These are phyloP conservation scores for Aegilops sharonensis DNA, from an alignment of 176 grass and related monocot genomes.

Conservation along the genomic window DNA sequence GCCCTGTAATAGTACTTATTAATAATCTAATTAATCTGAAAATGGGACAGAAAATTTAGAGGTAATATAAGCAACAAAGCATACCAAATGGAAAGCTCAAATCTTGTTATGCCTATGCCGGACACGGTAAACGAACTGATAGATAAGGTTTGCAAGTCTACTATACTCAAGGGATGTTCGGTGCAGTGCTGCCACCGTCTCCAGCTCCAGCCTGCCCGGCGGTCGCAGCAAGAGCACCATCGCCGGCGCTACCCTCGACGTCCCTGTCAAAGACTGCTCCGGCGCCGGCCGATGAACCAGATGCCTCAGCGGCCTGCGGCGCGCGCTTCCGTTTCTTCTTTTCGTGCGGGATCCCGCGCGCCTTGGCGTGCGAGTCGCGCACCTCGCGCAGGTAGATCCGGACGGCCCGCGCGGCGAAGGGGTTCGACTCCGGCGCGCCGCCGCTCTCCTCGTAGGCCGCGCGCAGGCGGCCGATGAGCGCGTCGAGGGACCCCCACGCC, in stretches of 20 bases:
- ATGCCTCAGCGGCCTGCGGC: conserved; percentile 5
- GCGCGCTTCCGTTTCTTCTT: conserved; percentile 97
- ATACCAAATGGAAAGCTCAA: conserved; percentile 28
- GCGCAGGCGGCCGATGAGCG: conserved; percentile 91
- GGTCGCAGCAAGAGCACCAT: background rate
- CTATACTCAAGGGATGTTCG: conserved; percentile 42
- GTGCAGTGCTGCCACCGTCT: conserved; percentile 24
- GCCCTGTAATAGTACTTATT: conserved; percentile 10
- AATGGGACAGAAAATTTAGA: background rate
- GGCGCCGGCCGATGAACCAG: background rate
- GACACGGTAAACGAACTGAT: conserved; percentile 13
- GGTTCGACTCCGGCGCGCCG: conserved; percentile 82
- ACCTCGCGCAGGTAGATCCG: conserved; percentile 99
- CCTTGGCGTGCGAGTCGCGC: conserved; percentile 89
- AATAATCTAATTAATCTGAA: conserved; percentile 2
- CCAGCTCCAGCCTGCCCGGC: background rate
- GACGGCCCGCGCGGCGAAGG: conserved; percentile 85
- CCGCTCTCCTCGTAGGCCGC: conserved; percentile 98
- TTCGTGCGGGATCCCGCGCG: conserved; percentile 91
- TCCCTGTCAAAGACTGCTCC: background rate
- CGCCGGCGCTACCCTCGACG: background rate
- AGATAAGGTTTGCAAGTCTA: conserved; percentile 41
- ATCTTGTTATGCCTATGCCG: conserved; percentile 29
- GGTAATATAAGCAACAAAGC: conserved; percentile 2
- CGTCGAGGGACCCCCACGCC: conserved; percentile 97